Evolutionary conservation across 495 filamentous ascomycete genomes (phyloP), one percentile per base, ranked within the genome.

Genomic region (Xylaria acuta): DNA sequence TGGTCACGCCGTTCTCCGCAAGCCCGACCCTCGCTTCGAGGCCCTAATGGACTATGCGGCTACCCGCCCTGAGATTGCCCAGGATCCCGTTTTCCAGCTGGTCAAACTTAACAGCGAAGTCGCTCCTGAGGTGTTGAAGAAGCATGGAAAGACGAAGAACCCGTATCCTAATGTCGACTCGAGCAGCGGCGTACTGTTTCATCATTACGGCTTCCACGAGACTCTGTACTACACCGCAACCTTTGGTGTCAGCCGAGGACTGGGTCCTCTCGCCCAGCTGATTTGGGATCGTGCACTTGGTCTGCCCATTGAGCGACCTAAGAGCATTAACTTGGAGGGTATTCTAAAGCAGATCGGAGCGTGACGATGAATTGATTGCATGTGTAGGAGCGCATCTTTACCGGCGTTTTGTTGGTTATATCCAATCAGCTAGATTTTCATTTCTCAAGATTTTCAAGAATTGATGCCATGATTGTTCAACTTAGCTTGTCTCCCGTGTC

Each of bases 81-180:
- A 85, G 36, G 93, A 98, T 82, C 94, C 96, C 5, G 90, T 98
- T 54, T 98, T 97, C 90, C 88, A 93, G 80, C 90, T 99, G 20
- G 96, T 99, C 41, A 92, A 93, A 87, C 90, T 91, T 84, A 97
- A 95, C 84, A 88, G 85, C 75, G 81, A 84, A 69, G 85, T 91
- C 62, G 96, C 96, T 0, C 96, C 96, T 14, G 88, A 88, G 20
- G 96, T 99, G 36, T 83, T 99, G 72, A 93, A 87, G 68, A 89
- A 97, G 84, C 96, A 99, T 76, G 96, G 96, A 77, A 98, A 98
- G 92, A 98, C 96, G 75, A 98, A 98, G 88, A 98, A 98, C 86
- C 95, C 95, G 9, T 94, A 93, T 82, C 96, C 96, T 58, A 99
- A 99, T 77, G 96, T 99, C 66, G 96, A 99, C 82, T 92, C 90